Evolutionary conservation across 2,329 filamentous ascomycete species (phyloP).

Genomic region (Curvularia verruculosa): DNA sequence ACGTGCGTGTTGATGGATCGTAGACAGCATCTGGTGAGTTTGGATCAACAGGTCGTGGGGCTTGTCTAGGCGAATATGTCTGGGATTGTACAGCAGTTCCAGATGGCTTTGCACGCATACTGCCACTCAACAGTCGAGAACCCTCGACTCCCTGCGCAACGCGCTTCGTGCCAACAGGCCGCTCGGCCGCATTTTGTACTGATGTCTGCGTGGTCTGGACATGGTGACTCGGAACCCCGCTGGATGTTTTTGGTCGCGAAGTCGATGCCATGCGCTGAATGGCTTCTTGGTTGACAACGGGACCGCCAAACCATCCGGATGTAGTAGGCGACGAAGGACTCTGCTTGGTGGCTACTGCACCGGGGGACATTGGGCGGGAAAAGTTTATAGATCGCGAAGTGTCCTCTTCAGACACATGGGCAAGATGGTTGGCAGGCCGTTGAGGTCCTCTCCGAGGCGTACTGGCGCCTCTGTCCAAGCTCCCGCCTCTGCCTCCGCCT

Average conservation of each 20-base stretch:
- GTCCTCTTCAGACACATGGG: conserved; percentile 53
- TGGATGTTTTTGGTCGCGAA: conserved; percentile 37
- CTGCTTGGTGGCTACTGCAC: conserved; percentile 19
- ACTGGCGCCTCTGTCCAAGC: conserved; percentile 48
- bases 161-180: conserved; percentile 52
- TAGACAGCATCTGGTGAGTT: conserved; percentile 47
- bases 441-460: conserved; percentile 34
- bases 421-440: conserved; percentile 43
- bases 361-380: conserved; percentile 59
- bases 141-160: conserved; percentile 46
- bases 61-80: conserved; percentile 23
- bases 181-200: conserved; percentile 45
- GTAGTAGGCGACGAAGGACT: conserved; percentile 22
- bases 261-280: conserved; percentile 37
- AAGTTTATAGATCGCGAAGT: conserved; percentile 58
- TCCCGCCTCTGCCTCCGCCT: conserved; percentile 47
- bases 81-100: conserved; percentile 54
- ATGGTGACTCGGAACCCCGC: conserved; percentile 27
- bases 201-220: conserved; percentile 37
- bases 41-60: conserved; percentile 40
- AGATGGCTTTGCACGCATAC: conserved; percentile 57
- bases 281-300: conserved; percentile 42
- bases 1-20: conserved; percentile 46
- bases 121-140: conserved; percentile 56
- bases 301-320: conserved; percentile 49